These are phyloP conservation scores for Zopfia rhizophila DNA, from an alignment of 2,329 filamentous ascomycete species.

Conservation along the genomic window DNA sequence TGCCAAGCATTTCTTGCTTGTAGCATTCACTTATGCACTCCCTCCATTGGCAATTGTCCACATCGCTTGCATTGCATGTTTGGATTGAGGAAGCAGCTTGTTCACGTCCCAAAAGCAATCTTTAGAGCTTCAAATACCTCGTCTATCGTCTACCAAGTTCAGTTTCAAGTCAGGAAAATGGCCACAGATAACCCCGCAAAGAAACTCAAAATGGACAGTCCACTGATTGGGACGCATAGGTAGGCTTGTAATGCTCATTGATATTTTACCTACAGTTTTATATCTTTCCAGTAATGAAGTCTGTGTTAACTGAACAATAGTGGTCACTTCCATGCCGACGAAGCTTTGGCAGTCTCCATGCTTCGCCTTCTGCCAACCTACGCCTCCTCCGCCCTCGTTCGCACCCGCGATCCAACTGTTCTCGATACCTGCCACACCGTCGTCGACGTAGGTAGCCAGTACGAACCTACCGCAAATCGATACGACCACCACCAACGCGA, in stretches of 20 bases:
- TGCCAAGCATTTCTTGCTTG: constrained; percentile 3
- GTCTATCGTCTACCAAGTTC: too few relatives aligned
- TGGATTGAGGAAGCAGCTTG: constrained; percentile 5
- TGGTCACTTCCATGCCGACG: constrained; percentile 98
- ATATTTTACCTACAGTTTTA: not conserved
- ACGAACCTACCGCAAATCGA: constrained; percentile 78
- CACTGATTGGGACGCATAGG: constrained; percentile 90
- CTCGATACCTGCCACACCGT: constrained; percentile 91
- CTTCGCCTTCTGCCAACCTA: constrained; percentile 89
- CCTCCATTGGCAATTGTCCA: too few relatives aligned
- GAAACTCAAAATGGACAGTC: constrained; percentile 79
- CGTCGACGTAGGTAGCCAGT: constrained; percentile 96
- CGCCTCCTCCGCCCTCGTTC: constrained; percentile 76
- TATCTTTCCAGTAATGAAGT: not conserved
- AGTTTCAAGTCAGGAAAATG: constrained; percentile 30
- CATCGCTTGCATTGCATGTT: constrained; percentile 11
- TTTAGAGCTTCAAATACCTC: too few relatives aligned
- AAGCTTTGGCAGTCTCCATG: constrained; percentile 96
- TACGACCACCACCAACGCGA: constrained; percentile 98
- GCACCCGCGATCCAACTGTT: constrained; percentile 83
- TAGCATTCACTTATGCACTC: too few relatives aligned
- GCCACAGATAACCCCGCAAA: constrained; percentile 67
- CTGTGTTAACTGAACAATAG: constrained; percentile 51
- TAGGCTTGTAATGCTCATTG: constrained; percentile 36
- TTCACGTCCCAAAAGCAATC: not conserved